phyloP scores from a whole-genome alignment of 2,329 filamentous ascomycete species.

The Neonectria neomacrospora region DNA sequence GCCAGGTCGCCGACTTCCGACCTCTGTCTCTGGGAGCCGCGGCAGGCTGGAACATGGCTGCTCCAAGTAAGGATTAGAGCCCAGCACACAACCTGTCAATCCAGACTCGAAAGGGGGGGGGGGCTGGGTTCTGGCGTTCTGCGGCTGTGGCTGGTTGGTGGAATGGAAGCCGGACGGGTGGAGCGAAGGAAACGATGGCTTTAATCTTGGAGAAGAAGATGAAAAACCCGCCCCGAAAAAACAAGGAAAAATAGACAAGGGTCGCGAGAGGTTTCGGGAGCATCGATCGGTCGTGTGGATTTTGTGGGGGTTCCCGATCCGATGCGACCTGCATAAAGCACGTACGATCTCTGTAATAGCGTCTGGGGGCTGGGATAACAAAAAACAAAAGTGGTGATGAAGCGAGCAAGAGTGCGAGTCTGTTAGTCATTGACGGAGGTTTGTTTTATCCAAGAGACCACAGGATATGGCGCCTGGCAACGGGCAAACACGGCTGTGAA shows the following conservation, averaged over 20 bases:
- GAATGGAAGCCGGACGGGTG: neutral
- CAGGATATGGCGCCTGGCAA: too few species aligned
- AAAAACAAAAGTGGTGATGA: neutral
- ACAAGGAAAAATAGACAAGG: neutral
- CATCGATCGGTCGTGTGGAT: conserved; percentile 4
- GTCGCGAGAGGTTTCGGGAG: conserved; percentile 7
- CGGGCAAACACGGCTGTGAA: neutral
- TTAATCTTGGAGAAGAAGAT: neutral
- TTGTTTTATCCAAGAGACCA: neutral
- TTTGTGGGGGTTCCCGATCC: conserved; percentile 1
- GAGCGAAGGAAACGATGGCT: neutral
- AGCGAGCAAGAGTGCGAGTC: neutral
- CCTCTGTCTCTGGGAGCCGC: neutral
- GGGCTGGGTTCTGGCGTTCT: neutral
- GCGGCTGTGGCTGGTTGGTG: neutral
- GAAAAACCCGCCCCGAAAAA: neutral
- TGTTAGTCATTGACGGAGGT: neutral
- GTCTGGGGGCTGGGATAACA: neutral
- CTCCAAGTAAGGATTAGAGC: neutral
- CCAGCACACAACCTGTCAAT: neutral
- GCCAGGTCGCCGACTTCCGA: neutral
- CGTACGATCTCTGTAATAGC: neutral
- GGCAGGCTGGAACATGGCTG: neutral
- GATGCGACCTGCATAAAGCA: neutral
- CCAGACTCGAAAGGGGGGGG: neutral